These are phyloP conservation scores for Ascoidea asiatica DNA, from an alignment of 805 yeast genomes.

Conservation along the genomic window DNA sequence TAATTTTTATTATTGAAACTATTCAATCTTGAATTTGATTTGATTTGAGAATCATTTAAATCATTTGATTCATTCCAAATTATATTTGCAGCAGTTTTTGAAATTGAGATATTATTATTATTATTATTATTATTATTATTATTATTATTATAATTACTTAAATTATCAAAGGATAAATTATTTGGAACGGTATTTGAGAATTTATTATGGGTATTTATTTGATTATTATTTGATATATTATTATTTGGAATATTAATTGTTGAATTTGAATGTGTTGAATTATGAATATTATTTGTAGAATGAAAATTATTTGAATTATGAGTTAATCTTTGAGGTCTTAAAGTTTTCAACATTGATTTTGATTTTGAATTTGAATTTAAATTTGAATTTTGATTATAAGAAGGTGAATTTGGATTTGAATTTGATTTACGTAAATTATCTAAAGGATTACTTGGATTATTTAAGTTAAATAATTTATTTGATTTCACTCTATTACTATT, in stretches of 20 bases:
- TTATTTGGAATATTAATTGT: slow-evolving; percentile 8
- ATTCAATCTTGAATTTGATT: slow-evolving; percentile 12
- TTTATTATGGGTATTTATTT: neutral
- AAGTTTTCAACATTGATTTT: slow-evolving; percentile 19
- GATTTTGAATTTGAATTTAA: neutral
- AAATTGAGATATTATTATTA: slow-evolving; percentile 8
- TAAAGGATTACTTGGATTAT: no score
- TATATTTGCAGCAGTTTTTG: slow-evolving; percentile 16
- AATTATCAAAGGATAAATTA: neutral
- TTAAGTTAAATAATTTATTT: no score
- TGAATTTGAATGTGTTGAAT: neutral
- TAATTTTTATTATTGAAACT: slow-evolving; percentile 3
- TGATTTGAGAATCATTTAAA: slow-evolving; percentile 3
- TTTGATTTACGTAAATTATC: no score
- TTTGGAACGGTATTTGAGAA: neutral
- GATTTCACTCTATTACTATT: neutral
- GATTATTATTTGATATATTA: no score
- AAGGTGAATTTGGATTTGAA: no score
- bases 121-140: no score
- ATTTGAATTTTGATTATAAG: no score
- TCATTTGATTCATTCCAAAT: slow-evolving; percentile 10
- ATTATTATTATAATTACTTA: no score
- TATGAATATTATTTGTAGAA: slow-evolving; percentile 1
- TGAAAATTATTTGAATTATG: slow-evolving; percentile 1
- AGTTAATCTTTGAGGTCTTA: slow-evolving; percentile 16